Percentiles rank a stretch among this genome's conserved stretches.
These are phyloP conservation scores for Babesia divergens DNA, from an alignment of 169 alveolate species.

Conservation along the genomic window DNA sequence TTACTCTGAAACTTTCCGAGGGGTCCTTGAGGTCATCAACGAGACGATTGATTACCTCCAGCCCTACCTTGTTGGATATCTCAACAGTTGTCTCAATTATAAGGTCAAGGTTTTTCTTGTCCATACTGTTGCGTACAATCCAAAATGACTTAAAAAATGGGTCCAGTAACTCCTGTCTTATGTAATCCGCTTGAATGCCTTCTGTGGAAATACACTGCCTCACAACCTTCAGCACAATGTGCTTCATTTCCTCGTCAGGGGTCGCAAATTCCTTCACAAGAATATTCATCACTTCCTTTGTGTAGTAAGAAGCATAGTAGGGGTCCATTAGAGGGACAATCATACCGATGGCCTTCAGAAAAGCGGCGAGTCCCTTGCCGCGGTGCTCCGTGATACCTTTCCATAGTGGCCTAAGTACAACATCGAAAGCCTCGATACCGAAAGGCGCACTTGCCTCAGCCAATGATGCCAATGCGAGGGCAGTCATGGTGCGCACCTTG, in stretches of 20 bases:
- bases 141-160: conserved; percentile 95
- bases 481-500: conserved; percentile 97
- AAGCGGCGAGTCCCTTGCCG: conserved; percentile 97
- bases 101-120: conserved; percentile 90
- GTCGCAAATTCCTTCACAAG: conserved; percentile 95
- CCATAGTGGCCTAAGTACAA: conserved; percentile 96
- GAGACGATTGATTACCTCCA: conserved; percentile 44
- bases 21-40: conserved; percentile 77
- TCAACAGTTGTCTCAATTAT: conserved; percentile 97
- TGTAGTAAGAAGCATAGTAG: conserved; percentile 96
- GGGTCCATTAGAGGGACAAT: conserved; percentile 99
- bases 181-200: conserved; percentile 96
- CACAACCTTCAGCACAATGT: conserved; percentile 91
- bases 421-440: conserved; percentile 99
- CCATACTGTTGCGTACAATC: conserved; percentile 84
- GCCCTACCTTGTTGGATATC: conserved; percentile 93
- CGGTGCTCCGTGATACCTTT: conserved; percentile 96
- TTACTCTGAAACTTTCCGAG: conserved; percentile 87
- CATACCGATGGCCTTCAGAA: conserved; percentile 93
- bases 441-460: conserved; percentile 99
- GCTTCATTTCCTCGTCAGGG: conserved; percentile 98
- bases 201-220: conserved; percentile 97
- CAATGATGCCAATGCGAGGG: conserved; percentile 97
- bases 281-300: conserved; percentile 94
- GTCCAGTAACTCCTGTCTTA: conserved; percentile 90